These are phyloP conservation scores for Didymella lethalis DNA, from an alignment of 2,329 filamentous ascomycete genomes.

Conservation along the genomic window DNA sequence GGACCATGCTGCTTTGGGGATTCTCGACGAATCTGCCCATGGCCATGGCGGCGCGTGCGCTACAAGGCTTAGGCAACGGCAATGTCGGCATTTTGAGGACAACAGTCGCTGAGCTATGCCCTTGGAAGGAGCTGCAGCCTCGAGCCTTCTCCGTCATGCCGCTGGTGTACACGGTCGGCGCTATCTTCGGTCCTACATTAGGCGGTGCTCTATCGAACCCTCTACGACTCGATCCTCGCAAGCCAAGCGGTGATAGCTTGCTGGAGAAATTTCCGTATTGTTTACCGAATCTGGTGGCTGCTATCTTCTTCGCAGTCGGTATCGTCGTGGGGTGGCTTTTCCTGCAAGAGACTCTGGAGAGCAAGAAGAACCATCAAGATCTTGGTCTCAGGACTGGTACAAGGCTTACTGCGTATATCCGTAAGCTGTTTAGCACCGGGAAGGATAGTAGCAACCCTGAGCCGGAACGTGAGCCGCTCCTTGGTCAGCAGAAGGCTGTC, in stretches of 20 bases:
- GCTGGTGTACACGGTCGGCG: constrained; percentile 85
- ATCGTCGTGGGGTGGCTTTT: constrained; percentile 79
- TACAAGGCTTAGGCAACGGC: constrained; percentile 86
- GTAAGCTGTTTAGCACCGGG: constrained; percentile 29
- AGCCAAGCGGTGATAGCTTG: constrained; percentile 71
- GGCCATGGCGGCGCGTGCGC: constrained; percentile 77
- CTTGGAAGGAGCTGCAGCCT: constrained; percentile 83
- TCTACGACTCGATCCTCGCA: constrained; percentile 72
- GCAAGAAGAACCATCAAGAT: constrained; percentile 72
- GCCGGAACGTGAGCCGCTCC: constrained; percentile 43
- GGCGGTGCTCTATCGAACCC: constrained; percentile 88
- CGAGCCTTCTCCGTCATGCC: constrained; percentile 94
- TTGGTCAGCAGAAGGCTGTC: constrained; percentile 33
- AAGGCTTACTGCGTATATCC: constrained; percentile 59
- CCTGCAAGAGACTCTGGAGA: constrained; percentile 82
- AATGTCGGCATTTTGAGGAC: constrained; percentile 87
- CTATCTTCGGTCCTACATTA: constrained; percentile 84
- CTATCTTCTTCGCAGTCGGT: constrained; percentile 78
- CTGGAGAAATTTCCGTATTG: constrained; percentile 81
- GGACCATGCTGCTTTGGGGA: constrained; percentile 82
- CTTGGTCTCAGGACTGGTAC: constrained; percentile 78
- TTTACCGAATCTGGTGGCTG: constrained; percentile 82
- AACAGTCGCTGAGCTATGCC: constrained; percentile 92
- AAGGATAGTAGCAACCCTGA: constrained; percentile 17
- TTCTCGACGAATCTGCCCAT: constrained; percentile 80